Percentiles rank a stretch among this genome's conserved stretches.
Conservation (phyloP, 352 stramenopile species). For the Pythium apleroticum region DNA sequence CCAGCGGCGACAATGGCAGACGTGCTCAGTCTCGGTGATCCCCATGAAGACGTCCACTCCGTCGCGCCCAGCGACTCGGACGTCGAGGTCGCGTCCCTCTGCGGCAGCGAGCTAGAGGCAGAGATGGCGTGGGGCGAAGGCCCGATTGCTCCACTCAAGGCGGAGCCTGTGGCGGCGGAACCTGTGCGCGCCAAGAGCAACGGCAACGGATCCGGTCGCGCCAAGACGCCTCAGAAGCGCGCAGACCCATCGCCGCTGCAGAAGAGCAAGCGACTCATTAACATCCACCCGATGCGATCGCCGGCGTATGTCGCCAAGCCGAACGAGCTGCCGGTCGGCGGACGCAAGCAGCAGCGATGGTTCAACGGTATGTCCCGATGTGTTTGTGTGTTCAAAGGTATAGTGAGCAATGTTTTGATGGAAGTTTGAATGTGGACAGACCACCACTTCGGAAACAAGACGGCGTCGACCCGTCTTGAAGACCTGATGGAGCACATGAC, state of each 20-base stretch:
- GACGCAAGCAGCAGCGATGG: constrained; percentile 82
- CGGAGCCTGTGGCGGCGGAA: constrained; percentile 13
- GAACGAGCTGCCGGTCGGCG: constrained; percentile 64
- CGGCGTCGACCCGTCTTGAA: constrained; percentile 65
- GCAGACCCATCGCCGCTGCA: constrained; percentile 49
- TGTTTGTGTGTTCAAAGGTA: neutral
- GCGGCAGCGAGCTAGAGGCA: constrained; percentile 68
- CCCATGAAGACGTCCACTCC: constrained; percentile 22
- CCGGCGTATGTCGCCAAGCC: constrained; percentile 61
- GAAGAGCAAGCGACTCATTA: constrained; percentile 75
- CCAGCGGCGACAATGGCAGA: constrained; percentile 22
- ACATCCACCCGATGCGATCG: constrained; percentile 75
- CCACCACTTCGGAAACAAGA: constrained; percentile 81
- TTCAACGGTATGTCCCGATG: constrained; percentile 58
- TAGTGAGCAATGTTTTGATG: neutral
- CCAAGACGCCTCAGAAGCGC: constrained; percentile 65
- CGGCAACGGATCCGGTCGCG: constrained; percentile 60
- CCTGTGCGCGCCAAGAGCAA: constrained; percentile 49
- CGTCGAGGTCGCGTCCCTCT: constrained; percentile 59
- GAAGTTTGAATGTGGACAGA: constrained; percentile 35
- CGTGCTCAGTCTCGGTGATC: constrained; percentile 19
- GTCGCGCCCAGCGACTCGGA: constrained; percentile 57
- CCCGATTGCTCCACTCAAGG: constrained; percentile 67
- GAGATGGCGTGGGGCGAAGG: constrained; percentile 81
- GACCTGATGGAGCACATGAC: constrained; percentile 89